Percentiles rank a stretch among this genome's conserved stretches.
These are phyloP conservation scores for Alternaria sp. DNA, from an alignment of 2,329 filamentous ascomycete genomes.

Conservation along the genomic window DNA sequence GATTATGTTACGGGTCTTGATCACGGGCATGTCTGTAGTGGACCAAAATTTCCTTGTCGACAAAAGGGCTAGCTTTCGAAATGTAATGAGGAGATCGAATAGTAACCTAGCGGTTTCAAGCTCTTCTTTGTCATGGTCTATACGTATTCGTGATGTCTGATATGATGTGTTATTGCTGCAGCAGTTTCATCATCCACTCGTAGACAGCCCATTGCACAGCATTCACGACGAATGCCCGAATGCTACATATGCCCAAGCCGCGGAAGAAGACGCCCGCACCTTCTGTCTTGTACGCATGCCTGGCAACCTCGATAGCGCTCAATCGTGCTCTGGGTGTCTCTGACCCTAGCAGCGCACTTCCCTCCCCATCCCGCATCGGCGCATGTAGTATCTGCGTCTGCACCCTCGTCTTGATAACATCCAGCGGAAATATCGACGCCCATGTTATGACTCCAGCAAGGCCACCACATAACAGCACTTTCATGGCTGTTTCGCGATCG, in stretches of 20 bases:
- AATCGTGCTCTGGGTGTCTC: constrained; percentile 40
- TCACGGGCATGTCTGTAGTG: constrained; percentile 19
- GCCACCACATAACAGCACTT: constrained; percentile 81
- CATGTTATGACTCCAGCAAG: constrained; percentile 87
- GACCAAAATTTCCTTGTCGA: constrained; percentile 44
- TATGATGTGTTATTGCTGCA: constrained; percentile 19
- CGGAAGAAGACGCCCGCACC: constrained; percentile 79
- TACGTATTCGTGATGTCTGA: neutral
- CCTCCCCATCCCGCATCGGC: constrained; percentile 18
- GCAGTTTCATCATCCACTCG: constrained; percentile 77
- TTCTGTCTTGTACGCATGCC: constrained; percentile 72
- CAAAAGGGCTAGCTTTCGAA: constrained; percentile 37
- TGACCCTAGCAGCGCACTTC: constrained; percentile 25
- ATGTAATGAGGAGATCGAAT: constrained; percentile 13
- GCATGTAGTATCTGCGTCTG: constrained; percentile 67
- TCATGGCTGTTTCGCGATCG: constrained; percentile 61
- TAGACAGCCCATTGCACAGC: constrained; percentile 92
- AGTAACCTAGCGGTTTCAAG: neutral
- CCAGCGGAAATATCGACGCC: constrained; percentile 88
- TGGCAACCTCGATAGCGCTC: constrained; percentile 69
- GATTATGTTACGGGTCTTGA: constrained; percentile 17
- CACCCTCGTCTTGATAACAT: constrained; percentile 91
- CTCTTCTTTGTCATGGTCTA: neutral
- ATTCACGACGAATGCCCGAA: constrained; percentile 89
- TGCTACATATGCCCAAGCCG: constrained; percentile 80